Conservation (phyloP, 73 alveolate genomes). For the Tetrahymena malaccensis region DNA sequence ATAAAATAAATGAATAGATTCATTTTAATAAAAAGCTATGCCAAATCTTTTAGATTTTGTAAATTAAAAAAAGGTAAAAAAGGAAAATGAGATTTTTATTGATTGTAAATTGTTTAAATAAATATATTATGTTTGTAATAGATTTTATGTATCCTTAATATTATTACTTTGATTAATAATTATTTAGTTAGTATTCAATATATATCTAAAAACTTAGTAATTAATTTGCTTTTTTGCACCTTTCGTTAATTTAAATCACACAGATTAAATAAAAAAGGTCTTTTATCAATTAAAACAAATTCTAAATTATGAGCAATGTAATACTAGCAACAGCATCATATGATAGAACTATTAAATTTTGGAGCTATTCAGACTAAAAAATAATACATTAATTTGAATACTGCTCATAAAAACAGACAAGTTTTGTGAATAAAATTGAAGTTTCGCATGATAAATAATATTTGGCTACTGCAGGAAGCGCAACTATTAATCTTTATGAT, state of each 20-base stretch:
- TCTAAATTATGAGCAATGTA: neutral
- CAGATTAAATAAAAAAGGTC: neutral
- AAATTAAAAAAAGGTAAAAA: no score
- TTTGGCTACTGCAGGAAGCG: conserved; percentile 19
- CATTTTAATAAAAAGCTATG: no score
- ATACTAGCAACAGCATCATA: conserved; percentile 11
- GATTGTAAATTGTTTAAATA: no score
- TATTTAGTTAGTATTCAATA: no score
- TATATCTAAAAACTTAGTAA: no score
- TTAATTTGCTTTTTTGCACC: neutral
- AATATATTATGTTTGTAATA: no score
- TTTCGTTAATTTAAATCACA: no score
- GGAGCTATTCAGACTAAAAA: neutral
- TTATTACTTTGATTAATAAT: no score
- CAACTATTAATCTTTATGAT: neutral
- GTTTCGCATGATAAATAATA: conserved; percentile 10
- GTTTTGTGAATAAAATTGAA: conserved; percentile 15
- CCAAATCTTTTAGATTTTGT: no score
- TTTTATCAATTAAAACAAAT: neutral
- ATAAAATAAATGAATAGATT: no score
- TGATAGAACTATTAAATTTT: conserved; percentile 15
- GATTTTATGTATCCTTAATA: no score
- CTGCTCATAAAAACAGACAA: neutral
- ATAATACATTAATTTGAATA: neutral
- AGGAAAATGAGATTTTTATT: no score